phyloP scores from a whole-genome alignment of 768 basidiomycete species.

The Sistotremastrum niveocremeum region DNA sequence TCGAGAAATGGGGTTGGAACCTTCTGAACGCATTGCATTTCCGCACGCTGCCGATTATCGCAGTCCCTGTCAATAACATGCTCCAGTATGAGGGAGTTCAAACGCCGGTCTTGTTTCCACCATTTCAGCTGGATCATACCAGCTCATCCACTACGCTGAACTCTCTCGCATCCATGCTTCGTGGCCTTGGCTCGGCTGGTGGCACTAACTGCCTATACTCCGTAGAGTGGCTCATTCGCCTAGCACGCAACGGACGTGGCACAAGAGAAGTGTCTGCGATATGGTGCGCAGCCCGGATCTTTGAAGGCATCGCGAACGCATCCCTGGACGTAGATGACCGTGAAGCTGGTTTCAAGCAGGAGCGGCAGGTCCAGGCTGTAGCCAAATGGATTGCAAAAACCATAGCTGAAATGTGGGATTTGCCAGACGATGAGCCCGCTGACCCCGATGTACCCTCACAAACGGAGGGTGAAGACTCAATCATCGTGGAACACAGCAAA shows the following conservation, averaged over 20 bases:
- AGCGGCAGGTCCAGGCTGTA: conserved; percentile 26
- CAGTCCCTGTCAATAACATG: conserved; percentile 17
- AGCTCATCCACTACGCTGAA: conserved; percentile 35
- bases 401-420: conserved; percentile 62
- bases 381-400: conserved; percentile 47
- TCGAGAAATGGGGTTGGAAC: conserved; percentile 89
- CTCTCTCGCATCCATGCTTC: conserved; percentile 59
- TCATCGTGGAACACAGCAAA: conserved; percentile 45
- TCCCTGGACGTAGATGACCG: conserved; percentile 23
- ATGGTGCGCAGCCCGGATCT: conserved; percentile 68
- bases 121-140: conserved; percentile 41
- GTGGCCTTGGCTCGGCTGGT: conserved; percentile 51
- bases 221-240: conserved; percentile 69
- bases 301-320: conserved; percentile 56
- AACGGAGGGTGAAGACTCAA: conserved; percentile 21
- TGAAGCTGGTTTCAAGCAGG: neutral
- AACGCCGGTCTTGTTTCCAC: conserved; percentile 38
- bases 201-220: conserved; percentile 60
- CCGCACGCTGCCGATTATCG: conserved; percentile 32
- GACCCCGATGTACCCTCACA: conserved; percentile 11
- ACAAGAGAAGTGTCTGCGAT: conserved; percentile 51
- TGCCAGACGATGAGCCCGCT: conserved; percentile 19
- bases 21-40: conserved; percentile 76
- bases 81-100: conserved; percentile 20
- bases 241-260: conserved; percentile 31